These are phyloP conservation scores for Suhomyces kilbournensis DNA, from an alignment of 805 yeast genomes.

Conservation along the genomic window DNA sequence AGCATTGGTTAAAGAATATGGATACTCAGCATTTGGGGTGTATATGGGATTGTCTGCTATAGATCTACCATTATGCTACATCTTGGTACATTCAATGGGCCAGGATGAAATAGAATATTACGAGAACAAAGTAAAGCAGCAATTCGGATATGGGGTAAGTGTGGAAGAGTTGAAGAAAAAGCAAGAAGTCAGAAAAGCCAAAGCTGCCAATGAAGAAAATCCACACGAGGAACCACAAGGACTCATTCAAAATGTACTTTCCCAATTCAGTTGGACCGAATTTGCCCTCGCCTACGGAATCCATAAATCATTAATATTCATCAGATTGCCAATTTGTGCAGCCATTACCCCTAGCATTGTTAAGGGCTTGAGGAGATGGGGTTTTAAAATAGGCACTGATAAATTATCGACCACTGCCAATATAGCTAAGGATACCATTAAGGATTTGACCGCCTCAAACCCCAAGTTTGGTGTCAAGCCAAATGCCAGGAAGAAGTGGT, in stretches of 20 bases:
- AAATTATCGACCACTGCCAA: conserved; percentile 41
- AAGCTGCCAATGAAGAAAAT: conserved; percentile 18
- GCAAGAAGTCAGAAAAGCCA: conserved; percentile 34
- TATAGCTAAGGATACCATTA: conserved; percentile 30
- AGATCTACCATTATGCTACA: conserved; percentile 81
- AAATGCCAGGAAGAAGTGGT: conserved; percentile 53
- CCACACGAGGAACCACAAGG: conserved; percentile 7
- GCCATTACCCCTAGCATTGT: conserved; percentile 86
- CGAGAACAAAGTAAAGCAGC: conserved; percentile 57
- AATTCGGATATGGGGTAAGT: conserved; percentile 58
- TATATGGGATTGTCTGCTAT: conserved; percentile 69
- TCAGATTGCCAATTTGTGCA: conserved; percentile 87
- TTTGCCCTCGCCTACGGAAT: conserved; percentile 88
- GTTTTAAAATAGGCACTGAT: conserved; percentile 68
- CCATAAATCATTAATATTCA: conserved; percentile 80
- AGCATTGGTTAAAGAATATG: conserved; percentile 77
- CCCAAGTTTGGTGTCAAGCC: conserved; percentile 55
- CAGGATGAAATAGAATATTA: conserved; percentile 72
- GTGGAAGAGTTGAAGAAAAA: conserved; percentile 39
- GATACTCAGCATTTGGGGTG: conserved; percentile 86
- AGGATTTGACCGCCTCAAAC: conserved; percentile 43
- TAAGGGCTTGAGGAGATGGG: conserved; percentile 62
- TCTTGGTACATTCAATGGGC: conserved; percentile 83
- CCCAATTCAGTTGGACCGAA: conserved; percentile 66
- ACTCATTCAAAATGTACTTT: conserved; percentile 13